Evolutionary conservation across 2,329 filamentous ascomycete genomes (phyloP).

Genomic region (Alternaria longipes): DNA sequence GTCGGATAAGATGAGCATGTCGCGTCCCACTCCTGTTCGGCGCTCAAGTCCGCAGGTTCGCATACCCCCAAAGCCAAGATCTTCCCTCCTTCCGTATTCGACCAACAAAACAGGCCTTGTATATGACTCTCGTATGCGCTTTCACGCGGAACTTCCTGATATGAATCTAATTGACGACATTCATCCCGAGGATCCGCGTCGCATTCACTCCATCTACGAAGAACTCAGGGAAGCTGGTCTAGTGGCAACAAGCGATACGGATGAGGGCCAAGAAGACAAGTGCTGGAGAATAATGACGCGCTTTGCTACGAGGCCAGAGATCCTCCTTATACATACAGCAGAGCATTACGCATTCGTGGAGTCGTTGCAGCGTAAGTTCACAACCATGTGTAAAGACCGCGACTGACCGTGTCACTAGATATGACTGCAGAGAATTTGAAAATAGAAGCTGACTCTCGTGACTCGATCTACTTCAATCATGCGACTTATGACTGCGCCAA

Average conservation of each 20-base stretch:
- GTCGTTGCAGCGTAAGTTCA: conserved; percentile 57
- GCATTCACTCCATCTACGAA: conserved; percentile 93
- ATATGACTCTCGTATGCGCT: conserved; percentile 95
- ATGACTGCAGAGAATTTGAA: conserved; percentile 70
- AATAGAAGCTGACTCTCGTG: conserved; percentile 64
- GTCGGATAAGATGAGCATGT: conserved; percentile 38
- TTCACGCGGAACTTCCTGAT: conserved; percentile 78
- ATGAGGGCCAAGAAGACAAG: conserved; percentile 59
- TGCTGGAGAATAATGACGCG: conserved; percentile 78
- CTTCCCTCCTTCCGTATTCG: conserved; percentile 42
- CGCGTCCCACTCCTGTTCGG: conserved; percentile 20
- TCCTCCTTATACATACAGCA: conserved; percentile 79
- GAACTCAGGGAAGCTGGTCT: conserved; percentile 84
- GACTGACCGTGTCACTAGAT: conserved; percentile 29
- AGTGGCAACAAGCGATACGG: conserved; percentile 68
- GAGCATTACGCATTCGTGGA: conserved; percentile 83
- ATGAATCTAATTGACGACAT: conserved; percentile 67
- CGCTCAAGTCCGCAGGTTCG: conserved; percentile 38
- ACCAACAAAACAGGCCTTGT: conserved; percentile 57
- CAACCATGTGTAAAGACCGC: conserved; percentile 9
- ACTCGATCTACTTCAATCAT: conserved; percentile 69
- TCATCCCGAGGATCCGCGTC: conserved; percentile 91
- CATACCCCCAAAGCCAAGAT: conserved; percentile 47
- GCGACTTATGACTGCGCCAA: conserved; percentile 83
- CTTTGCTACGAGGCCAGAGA: conserved; percentile 79